These are phyloP conservation scores for Paecilomyces niveus DNA, from an alignment of 2,329 filamentous ascomycete genomes.

Conservation along the genomic window DNA sequence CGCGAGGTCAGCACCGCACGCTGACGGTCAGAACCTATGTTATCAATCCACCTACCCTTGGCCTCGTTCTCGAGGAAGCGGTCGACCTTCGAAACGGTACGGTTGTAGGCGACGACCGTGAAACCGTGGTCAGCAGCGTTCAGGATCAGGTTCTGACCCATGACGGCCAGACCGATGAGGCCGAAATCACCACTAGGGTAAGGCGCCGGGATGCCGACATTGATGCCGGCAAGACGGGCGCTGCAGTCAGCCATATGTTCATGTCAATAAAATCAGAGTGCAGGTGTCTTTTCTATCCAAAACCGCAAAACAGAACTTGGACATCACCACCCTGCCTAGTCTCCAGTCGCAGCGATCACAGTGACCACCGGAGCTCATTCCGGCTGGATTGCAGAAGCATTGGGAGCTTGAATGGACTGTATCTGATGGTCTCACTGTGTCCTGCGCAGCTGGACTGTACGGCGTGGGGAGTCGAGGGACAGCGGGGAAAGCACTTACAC, in stretches of 20 bases:
- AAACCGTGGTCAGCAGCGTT: slow-evolving; percentile 89
- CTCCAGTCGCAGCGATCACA: neutral
- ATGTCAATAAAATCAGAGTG: slow-evolving; percentile 19
- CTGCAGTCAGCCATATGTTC: slow-evolving; percentile 46
- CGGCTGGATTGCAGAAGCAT: neutral
- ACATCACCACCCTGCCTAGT: neutral
- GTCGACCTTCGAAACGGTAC: slow-evolving; percentile 97
- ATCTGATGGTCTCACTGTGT: neutral
- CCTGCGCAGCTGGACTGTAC: neutral
- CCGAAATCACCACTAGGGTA: slow-evolving; percentile 71
- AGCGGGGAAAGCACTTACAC: slow-evolving; percentile 31
- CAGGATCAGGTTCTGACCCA: slow-evolving; percentile 82
- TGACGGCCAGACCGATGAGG: slow-evolving; percentile 88
- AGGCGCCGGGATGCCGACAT: slow-evolving; percentile 58
- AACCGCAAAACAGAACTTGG: neutral
- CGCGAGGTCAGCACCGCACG: slow-evolving; percentile 22
- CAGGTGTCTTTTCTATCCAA: no score
- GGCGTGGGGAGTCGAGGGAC: slow-evolving; percentile 2
- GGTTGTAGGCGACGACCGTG: slow-evolving; percentile 97
- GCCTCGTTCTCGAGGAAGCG: slow-evolving; percentile 84
- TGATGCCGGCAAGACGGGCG: slow-evolving; percentile 67
- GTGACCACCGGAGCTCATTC: neutral
- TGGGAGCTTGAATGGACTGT: neutral
- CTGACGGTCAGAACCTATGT: neutral
- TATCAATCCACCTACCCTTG: slow-evolving; percentile 51